phyloP scores from a whole-genome alignment of 2,329 filamentous ascomycete genomes.

The Verticillium alfalfae region DNA sequence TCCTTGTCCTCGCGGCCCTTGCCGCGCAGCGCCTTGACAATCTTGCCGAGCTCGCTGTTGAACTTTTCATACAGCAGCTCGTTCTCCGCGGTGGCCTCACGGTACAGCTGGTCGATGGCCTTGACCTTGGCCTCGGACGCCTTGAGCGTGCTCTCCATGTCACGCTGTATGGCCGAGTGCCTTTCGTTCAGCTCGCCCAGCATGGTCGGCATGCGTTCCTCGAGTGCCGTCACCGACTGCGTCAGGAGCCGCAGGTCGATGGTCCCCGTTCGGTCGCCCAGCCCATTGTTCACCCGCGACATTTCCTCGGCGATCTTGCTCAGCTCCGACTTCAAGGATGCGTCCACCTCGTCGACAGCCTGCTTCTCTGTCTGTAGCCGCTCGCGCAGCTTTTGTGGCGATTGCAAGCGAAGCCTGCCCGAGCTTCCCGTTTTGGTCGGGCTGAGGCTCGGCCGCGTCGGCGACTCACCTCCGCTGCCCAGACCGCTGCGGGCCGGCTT shows the following conservation, averaged over 20 bases:
- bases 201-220: conserved; percentile 57
- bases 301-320: conserved; percentile 78
- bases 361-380: conserved; percentile 78
- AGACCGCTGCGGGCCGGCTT: conserved; percentile 27
- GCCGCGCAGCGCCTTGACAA: conserved; percentile 68
- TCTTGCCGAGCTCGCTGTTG: conserved; percentile 82
- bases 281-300: conserved; percentile 44
- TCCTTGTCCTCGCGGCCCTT: conserved; percentile 74
- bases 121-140: conserved; percentile 74
- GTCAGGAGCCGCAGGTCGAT: conserved; percentile 44
- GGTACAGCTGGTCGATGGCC: conserved; percentile 82
- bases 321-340: conserved; percentile 67
- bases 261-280: conserved; percentile 26
- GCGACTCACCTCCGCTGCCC: conserved; percentile 15
- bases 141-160: conserved; percentile 66
- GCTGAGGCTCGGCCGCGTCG: conserved; percentile 22
- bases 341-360: conserved; percentile 64
- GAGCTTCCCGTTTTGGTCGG: conserved; percentile 33
- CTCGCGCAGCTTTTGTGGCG: conserved; percentile 73
- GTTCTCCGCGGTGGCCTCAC: conserved; percentile 83
- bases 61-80: conserved; percentile 88
- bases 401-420: conserved; percentile 61
- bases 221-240: conserved; percentile 58
- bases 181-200: conserved; percentile 55
- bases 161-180: conserved; percentile 59